Evolutionary conservation across 2,329 filamentous ascomycete species (phyloP).

Genomic region (Ophiostoma ulmi): DNA sequence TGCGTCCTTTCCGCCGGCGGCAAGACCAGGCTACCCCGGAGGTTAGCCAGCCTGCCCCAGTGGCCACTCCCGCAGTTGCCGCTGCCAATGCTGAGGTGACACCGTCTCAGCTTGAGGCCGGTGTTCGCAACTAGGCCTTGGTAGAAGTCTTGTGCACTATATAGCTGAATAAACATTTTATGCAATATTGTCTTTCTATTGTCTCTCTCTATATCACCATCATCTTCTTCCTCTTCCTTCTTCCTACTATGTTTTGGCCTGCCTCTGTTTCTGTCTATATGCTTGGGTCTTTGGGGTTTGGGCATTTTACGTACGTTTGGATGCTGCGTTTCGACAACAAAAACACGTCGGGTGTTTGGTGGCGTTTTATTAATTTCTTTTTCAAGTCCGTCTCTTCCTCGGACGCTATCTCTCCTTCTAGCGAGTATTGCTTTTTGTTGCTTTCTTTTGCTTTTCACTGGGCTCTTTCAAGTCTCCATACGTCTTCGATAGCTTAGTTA

Average conservation of each 20-base stretch:
- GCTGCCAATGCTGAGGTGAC: slow-evolving; percentile 27
- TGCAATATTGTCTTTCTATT: not conserved
- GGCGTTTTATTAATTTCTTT: slow-evolving; percentile 1
- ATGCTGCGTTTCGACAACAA: not conserved
- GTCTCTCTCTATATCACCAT: not conserved
- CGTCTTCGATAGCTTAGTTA: too few species aligned
- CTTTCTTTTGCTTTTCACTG: not conserved
- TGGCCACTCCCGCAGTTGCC: not conserved
- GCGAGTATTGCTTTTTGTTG: not conserved
- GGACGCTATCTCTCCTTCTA: not conserved
- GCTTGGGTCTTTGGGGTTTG: not conserved
- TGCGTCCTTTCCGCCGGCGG: slow-evolving; percentile 19
- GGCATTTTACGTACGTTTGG: not conserved
- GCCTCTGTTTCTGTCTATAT: not conserved
- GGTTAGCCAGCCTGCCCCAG: not conserved
- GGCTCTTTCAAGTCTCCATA: too few species aligned
- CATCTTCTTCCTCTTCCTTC: not conserved
- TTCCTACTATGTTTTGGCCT: not conserved
- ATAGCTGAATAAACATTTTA: not conserved
- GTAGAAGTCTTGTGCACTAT: not conserved
- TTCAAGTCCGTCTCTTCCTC: not conserved
- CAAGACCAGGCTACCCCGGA: slow-evolving; percentile 16
- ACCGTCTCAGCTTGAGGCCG: slow-evolving; percentile 37
- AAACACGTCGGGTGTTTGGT: not conserved
- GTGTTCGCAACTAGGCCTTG: slow-evolving; percentile 26